These are phyloP conservation scores for Dentipellis fragilis DNA, from an alignment of 768 basidiomycete genomes.

Conservation along the genomic window DNA sequence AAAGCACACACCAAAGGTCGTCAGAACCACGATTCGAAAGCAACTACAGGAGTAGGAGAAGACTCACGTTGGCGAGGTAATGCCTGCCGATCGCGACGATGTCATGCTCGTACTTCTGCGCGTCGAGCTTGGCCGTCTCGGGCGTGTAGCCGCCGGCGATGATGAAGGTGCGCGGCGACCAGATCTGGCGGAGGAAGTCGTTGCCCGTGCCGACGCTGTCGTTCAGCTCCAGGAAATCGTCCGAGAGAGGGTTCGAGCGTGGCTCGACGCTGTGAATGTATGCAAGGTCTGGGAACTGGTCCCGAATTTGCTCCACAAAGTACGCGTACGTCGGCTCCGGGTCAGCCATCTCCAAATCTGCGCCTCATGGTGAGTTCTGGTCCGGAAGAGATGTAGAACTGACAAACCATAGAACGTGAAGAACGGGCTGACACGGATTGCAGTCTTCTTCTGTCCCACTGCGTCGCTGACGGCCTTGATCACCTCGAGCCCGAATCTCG, in stretches of 20 bases:
- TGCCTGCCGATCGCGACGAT: background rate
- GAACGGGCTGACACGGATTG: constrained; percentile 24
- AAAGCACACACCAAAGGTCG: background rate
- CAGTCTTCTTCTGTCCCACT: constrained; percentile 25
- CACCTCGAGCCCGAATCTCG: constrained; percentile 28
- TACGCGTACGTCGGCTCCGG: constrained; percentile 17
- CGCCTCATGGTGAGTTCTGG: background rate
- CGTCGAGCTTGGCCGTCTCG: constrained; percentile 11
- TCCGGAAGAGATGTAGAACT: background rate
- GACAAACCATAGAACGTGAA: background rate
- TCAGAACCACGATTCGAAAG: too few relatives aligned
- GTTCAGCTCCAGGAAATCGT: background rate
- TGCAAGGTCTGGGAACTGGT: constrained; percentile 20
- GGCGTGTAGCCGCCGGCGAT: constrained; percentile 16
- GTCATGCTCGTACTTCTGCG: constrained; percentile 3
- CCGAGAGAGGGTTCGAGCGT: background rate
- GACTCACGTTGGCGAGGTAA: background rate
- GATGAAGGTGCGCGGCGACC: constrained; percentile 12
- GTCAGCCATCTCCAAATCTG: constrained; percentile 14
- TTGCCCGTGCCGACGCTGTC: constrained; percentile 4
- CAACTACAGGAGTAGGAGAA: background rate
- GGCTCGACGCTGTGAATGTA: constrained; percentile 23
- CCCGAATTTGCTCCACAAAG: constrained; percentile 15
- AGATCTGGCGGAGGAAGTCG: constrained; percentile 18
- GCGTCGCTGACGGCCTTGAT: constrained; percentile 24